Conservation (phyloP, 1,284 basidiomycete genomes). For the Hemileia vastatrix region DNA sequence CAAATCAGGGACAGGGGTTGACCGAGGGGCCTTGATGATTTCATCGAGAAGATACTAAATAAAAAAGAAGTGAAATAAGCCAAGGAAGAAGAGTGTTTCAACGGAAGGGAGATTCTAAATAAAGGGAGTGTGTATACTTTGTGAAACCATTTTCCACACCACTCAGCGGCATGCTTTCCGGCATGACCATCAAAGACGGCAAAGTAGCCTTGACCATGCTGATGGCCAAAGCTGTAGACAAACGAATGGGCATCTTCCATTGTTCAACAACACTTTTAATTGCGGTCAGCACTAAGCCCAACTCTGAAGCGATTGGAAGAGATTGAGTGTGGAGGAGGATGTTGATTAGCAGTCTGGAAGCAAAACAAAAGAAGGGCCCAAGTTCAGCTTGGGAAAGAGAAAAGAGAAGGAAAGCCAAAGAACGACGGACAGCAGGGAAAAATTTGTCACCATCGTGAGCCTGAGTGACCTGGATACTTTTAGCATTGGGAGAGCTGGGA, state of each 20-base stretch:
- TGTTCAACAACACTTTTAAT: constrained; percentile 73
- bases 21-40: constrained; percentile 44
- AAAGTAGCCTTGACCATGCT: constrained; percentile 92
- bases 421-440: constrained; percentile 14
- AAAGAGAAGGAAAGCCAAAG: too few species aligned
- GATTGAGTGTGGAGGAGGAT: constrained; percentile 47
- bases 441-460: constrained; percentile 13
- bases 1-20: constrained; percentile 67
- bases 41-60: constrained; percentile 55
- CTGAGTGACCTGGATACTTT: constrained; percentile 20
- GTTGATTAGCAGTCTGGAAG: constrained; percentile 25
- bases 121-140: constrained; percentile 52
- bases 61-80: too few species aligned
- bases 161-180: constrained; percentile 95
- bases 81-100: too few species aligned
- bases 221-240: constrained; percentile 78
- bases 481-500: constrained; percentile 12
- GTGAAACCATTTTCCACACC: constrained; percentile 95
- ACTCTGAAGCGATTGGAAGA: constrained; percentile 51
- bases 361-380: too few species aligned
- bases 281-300: constrained; percentile 74
- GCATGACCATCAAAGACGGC: constrained; percentile 98
- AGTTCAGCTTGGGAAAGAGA: too few species aligned
- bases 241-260: constrained; percentile 99
- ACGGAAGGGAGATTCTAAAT: not conserved